A percentile compares a stretch with the other conserved stretches of the same genome.
These are phyloP conservation scores for Aspergillus sp. DNA, from an alignment of 2,329 filamentous ascomycete species.

Conservation along the genomic window DNA sequence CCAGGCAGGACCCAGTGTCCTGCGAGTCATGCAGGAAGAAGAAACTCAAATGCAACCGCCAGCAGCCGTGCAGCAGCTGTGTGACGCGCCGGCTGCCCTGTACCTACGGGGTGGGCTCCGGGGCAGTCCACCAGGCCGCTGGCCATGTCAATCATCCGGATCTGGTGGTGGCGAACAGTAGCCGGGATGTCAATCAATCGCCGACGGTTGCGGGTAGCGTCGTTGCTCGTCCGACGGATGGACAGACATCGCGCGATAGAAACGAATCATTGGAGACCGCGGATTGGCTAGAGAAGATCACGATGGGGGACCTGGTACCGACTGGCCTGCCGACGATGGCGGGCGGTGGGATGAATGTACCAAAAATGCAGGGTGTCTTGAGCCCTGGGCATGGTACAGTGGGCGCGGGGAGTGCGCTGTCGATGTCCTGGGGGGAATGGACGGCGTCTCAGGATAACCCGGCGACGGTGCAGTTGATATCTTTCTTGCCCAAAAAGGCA, in stretches of 20 bases:
- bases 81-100: conserved; percentile 22
- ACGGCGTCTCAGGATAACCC: conserved; percentile 14
- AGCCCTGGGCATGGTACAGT: background rate
- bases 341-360: conserved; percentile 10
- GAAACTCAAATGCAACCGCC: conserved; percentile 49
- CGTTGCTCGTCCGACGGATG: background rate
- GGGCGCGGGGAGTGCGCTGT: background rate
- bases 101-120: conserved; percentile 9
- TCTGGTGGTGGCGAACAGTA: background rate
- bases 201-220: background rate
- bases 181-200: background rate
- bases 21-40: conserved; percentile 33
- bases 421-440: background rate
- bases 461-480: conserved; percentile 11
- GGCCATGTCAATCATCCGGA: background rate
- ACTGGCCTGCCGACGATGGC: conserved; percentile 13
- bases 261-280: conserved; percentile 19
- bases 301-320: conserved; percentile 22
- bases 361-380: background rate
- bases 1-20: conserved; percentile 32
- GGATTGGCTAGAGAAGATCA: conserved; percentile 21
- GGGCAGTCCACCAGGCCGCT: background rate
- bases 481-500: conserved; percentile 21
- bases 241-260: background rate
- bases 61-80: conserved; percentile 45